Evolutionary conservation across 495 filamentous ascomycete species (phyloP), one percentile per base, ranked within the genome.

Genomic region (Penicillium samsonianum): DNA sequence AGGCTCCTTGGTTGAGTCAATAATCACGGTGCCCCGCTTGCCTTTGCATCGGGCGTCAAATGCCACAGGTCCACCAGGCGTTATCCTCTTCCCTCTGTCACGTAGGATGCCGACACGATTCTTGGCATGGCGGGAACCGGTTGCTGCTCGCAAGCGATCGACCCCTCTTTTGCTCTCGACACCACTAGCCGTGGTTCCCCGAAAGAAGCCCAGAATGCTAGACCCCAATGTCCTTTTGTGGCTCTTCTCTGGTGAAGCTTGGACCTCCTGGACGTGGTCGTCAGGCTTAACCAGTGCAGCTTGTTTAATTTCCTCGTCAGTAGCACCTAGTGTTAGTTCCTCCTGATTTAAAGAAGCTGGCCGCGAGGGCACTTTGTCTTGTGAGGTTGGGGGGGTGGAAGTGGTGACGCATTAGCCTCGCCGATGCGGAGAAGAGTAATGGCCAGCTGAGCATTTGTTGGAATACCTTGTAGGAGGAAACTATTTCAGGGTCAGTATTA

Each of bases 401-500:
- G 73, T 0, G 91, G 91, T 2, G 88, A 84, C 58, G 87, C 84
- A 73, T 91, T 92, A 11, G 82, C 84, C 71, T 95, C 91, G 45
- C 90, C 89, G 41, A 93, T 83, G 20, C 91, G 88, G 12, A 96
- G 85, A 11, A 96, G 81, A 1, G 91, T 94, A 12, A 96, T 69
- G 0, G 91, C 89, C 22, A 96, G 75, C 62, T 95, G 91, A 12
- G 90, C 90, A 69, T 96, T 92, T 4, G 90, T 96, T 0, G 91
- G 91, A 38, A 92, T 83, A 16, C 88, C 89, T 65, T 89, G 90
- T 49, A 96, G 86, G 2, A 95, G 59, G 0, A 84, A 87, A 64
- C 83, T 87, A 43, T 16, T n/a, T 17, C 23, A n/a, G 46, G 31
- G 52, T 67, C 37, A 59, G 53, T 16, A 56, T 53, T 19, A 25